Conservation (phyloP, 1,139 yeast genomes). For the Yamadazyma atlantica region DNA sequence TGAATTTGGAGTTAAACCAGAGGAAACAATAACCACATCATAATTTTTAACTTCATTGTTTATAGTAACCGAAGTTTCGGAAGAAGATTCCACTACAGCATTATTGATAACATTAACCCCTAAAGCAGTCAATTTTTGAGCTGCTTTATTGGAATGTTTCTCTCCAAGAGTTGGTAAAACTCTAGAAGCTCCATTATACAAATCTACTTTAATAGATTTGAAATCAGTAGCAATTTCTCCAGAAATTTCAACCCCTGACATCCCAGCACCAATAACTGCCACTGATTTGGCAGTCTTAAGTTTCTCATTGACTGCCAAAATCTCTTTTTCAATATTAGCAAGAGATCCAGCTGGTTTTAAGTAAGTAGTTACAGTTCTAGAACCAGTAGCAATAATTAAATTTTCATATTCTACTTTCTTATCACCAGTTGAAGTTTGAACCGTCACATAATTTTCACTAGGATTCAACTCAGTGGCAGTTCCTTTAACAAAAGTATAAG, state of each 20-base stretch:
- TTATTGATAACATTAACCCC: conserved; percentile 24
- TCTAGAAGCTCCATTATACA: conserved; percentile 21
- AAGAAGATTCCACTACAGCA: conserved; percentile 5
- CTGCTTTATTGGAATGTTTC: conserved; percentile 16
- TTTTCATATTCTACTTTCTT: conserved; percentile 21
- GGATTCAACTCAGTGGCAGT: conserved; percentile 20
- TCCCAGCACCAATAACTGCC: conserved; percentile 33
- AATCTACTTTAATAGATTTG: conserved; percentile 19
- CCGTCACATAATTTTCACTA: conserved; percentile 9
- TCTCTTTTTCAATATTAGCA: conserved; percentile 9
- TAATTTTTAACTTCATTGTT: conserved; percentile 14
- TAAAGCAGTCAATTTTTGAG: conserved; percentile 13
- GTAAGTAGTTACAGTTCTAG: conserved; percentile 19
- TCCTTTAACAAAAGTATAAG: conserved; percentile 16
- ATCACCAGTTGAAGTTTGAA: conserved; percentile 8
- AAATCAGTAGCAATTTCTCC: conserved; percentile 24
- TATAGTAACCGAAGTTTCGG: conserved; percentile 11
- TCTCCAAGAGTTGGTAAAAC: conserved; percentile 18
- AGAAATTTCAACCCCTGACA: conserved; percentile 31
- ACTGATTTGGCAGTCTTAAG: conserved; percentile 20
- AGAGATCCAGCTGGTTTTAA: conserved; percentile 22
- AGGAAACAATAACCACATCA: conserved; percentile 24
- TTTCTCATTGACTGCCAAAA: conserved; percentile 9
- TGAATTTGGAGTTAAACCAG: conserved; percentile 21
- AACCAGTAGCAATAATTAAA: conserved; percentile 29